A percentile compares a stretch with the other conserved stretches of the same genome.
These are phyloP conservation scores for Geoglossum cookeanum DNA, from an alignment of 2,329 filamentous ascomycete genomes.

Conservation along the genomic window DNA sequence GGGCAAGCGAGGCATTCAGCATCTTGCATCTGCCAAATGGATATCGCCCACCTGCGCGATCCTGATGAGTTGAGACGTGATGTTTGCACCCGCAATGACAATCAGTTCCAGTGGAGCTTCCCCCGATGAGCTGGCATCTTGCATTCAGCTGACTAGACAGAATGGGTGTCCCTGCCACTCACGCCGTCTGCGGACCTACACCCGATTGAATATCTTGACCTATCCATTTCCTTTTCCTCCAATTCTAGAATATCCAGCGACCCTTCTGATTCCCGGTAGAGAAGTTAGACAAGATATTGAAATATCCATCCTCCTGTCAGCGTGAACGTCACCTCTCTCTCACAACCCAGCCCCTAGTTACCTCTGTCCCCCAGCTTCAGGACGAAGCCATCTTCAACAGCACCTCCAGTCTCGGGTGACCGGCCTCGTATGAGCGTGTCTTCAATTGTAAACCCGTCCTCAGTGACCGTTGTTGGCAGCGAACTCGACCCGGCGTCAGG, in stretches of 20 bases:
- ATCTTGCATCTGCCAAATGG: not conserved
- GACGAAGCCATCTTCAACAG: not conserved
- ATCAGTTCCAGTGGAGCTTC: slow-evolving; percentile 13
- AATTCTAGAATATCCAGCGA: slow-evolving; percentile 12
- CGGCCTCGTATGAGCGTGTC: not conserved
- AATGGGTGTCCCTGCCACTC: not conserved
- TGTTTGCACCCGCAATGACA: slow-evolving; percentile 6
- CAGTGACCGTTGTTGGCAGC: not conserved
- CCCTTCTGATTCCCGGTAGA: slow-evolving; percentile 5
- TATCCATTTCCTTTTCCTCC: slow-evolving; percentile 15
- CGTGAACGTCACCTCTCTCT: slow-evolving; percentile 6
- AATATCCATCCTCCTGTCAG: slow-evolving; percentile 9
- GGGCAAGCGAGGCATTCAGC: not conserved
- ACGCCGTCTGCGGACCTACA: not conserved
- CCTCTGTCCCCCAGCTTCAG: not conserved
- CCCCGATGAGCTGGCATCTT: slow-evolving; percentile 15
- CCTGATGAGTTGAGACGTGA: slow-evolving; percentile 1
- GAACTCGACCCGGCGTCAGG: not conserved
- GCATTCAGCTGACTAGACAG: slow-evolving; percentile 13
- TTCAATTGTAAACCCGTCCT: not conserved
- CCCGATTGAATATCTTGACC: not conserved
- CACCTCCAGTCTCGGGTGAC: not conserved
- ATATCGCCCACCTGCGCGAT: not conserved
- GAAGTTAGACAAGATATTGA: not conserved
- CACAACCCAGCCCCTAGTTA: not conserved